phyloP scores from a whole-genome alignment of 768 basidiomycete species.

The Russula foetens region DNA sequence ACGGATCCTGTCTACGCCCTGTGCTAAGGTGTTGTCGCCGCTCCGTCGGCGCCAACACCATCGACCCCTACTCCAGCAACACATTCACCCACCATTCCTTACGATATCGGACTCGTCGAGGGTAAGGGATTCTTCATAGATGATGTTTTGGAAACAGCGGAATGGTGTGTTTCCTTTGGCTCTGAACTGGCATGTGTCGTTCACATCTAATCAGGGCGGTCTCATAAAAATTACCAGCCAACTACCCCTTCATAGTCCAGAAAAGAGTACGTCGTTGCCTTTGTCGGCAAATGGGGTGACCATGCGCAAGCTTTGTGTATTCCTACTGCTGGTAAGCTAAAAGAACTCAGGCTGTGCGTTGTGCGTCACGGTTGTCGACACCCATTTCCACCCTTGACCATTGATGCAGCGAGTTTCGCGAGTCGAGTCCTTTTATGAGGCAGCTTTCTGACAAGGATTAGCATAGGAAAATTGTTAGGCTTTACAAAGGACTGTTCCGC shows the following conservation, averaged over 20 bases:
- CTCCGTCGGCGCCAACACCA: no score
- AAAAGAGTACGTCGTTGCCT: conserved; percentile 37
- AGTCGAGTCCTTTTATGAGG: conserved; percentile 17
- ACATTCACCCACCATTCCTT: conserved; percentile 13
- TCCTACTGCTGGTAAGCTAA: conserved; percentile 31
- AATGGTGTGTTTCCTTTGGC: conserved; percentile 40
- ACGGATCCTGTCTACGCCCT: no score
- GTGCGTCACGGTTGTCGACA: no score
- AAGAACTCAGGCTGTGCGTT: conserved; percentile 33
- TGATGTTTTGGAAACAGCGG: conserved; percentile 41
- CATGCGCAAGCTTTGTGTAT: conserved; percentile 43
- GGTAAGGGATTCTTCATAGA: conserved; percentile 37
- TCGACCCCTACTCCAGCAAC: no score
- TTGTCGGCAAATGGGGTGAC: conserved; percentile 39
- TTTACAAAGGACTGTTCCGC: neutral
- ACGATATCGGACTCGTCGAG: neutral
- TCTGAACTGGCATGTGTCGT: neutral
- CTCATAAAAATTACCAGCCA: conserved; percentile 61
- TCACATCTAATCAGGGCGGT: conserved; percentile 39
- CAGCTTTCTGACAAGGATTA: neutral
- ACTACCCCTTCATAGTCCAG: conserved; percentile 57
- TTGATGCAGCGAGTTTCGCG: conserved; percentile 43
- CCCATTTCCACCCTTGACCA: conserved; percentile 51
- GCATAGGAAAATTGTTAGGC: neutral
- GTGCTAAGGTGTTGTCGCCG: no score